These are phyloP conservation scores for Gymnopilus junonius DNA, from an alignment of 768 basidiomycete species.

Conservation along the genomic window DNA sequence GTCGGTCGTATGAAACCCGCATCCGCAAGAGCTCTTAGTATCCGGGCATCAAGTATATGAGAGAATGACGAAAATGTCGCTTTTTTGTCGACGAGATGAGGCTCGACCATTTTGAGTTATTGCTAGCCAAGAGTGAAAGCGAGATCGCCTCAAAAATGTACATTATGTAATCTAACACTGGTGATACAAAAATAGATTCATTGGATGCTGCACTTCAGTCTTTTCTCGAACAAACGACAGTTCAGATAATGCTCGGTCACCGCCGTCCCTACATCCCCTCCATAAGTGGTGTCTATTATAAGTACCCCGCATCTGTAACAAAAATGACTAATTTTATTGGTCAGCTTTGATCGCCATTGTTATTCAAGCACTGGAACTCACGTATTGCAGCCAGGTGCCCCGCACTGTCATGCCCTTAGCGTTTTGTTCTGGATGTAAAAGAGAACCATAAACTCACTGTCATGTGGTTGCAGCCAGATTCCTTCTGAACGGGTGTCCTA, in stretches of 20 bases:
- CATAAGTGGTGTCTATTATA: conserved; percentile 41
- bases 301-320: conserved; percentile 42
- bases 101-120: conserved; percentile 48
- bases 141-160: conserved; percentile 17
- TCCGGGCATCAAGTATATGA: conserved; percentile 79
- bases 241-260: conserved; percentile 30
- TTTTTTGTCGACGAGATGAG: conserved; percentile 50
- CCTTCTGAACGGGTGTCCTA: conserved; percentile 53
- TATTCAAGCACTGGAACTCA: conserved; percentile 20
- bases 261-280: conserved; percentile 30
- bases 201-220: conserved; percentile 28
- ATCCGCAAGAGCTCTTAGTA: conserved; percentile 90
- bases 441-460: conserved; percentile 40
- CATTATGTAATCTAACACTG: conserved; percentile 22
- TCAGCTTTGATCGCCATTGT: neutral
- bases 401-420: conserved; percentile 41
- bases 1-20: conserved; percentile 91
- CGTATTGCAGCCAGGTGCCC: conserved; percentile 60
- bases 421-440: neutral
- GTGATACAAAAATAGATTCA: conserved; percentile 26
- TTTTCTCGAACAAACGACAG: conserved; percentile 28
- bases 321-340: conserved; percentile 11
- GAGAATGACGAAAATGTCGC: conserved; percentile 66
- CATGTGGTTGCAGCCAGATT: conserved; percentile 63
- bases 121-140: neutral